Percentiles rank a stretch among this genome's conserved stretches.
These are phyloP conservation scores for Phytophthora macrochlamydospora DNA, from an alignment of 352 stramenopile genomes.

Conservation along the genomic window DNA sequence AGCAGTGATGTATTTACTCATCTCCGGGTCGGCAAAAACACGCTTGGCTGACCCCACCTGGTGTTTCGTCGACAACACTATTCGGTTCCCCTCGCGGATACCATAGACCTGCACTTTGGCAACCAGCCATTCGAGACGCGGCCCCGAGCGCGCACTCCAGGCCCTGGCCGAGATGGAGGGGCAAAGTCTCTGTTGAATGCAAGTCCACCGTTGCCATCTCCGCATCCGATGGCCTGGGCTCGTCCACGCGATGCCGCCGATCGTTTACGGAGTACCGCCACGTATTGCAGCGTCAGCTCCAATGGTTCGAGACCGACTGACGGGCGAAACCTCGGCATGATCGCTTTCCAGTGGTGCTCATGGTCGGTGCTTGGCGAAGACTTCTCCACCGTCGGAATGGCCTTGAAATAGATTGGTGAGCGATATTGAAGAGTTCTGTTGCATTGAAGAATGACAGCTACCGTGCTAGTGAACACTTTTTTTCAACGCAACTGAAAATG, in stretches of 20 bases:
- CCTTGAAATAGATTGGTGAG: too few species aligned
- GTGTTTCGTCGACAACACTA: background rate
- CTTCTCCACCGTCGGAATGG: too few species aligned
- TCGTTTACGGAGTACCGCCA: slow-evolving; percentile 7
- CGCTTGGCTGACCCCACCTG: background rate
- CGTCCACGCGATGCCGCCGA: slow-evolving; percentile 11
- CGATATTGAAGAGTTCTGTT: too few species aligned
- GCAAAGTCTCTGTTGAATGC: too few species aligned
- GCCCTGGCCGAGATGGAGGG: too few species aligned
- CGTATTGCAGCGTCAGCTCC: slow-evolving; percentile 26
- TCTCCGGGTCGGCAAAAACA: background rate
- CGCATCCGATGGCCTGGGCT: background rate
- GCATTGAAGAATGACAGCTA: background rate
- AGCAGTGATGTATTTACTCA: background rate
- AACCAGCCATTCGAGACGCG: background rate
- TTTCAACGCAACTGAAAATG: background rate
- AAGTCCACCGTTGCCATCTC: background rate
- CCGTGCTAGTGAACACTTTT: too few species aligned
- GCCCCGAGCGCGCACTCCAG: too few species aligned
- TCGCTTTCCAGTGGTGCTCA: too few species aligned
- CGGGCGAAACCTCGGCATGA: too few species aligned
- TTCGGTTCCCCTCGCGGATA: background rate
- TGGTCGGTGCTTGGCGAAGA: too few species aligned
- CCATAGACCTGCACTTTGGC: background rate
- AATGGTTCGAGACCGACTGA: slow-evolving; percentile 14